These are phyloP conservation scores for Auricularia sp. DNA, from an alignment of 768 basidiomycete genomes.

Conservation along the genomic window DNA sequence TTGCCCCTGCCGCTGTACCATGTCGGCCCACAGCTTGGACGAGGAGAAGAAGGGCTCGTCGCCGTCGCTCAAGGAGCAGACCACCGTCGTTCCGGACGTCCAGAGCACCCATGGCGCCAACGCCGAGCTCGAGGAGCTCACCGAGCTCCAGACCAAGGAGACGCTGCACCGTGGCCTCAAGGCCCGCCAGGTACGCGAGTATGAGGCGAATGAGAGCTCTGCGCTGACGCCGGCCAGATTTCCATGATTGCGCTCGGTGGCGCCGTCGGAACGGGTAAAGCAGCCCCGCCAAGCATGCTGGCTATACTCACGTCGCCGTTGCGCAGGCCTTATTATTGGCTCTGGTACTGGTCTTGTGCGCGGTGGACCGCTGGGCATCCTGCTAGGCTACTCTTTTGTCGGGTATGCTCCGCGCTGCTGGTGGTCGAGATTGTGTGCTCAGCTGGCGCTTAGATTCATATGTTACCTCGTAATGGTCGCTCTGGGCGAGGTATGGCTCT, in stretches of 20 bases:
- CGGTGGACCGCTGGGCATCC: conserved; percentile 23
- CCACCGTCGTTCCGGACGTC: neutral
- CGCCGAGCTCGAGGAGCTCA: neutral
- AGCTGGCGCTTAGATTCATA: neutral
- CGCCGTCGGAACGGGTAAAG: neutral
- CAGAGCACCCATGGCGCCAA: neutral
- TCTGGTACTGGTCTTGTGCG: conserved; percentile 48
- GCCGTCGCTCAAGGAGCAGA: neutral
- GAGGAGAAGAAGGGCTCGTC: neutral
- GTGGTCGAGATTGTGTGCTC: neutral
- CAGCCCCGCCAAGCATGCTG: neutral
- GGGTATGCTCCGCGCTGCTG: conserved; percentile 22
- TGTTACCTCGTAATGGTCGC: conserved; percentile 42
- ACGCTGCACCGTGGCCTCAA: conserved; percentile 41
- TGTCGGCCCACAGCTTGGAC: neutral
- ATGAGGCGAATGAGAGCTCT: neutral
- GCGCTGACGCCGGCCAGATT: conserved; percentile 15
- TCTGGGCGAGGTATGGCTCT: conserved; percentile 26
- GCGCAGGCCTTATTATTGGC: conserved; percentile 7
- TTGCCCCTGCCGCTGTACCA: neutral
- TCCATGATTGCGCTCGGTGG: conserved; percentile 39
- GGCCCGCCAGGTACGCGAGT: conserved; percentile 28
- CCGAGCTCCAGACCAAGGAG: conserved; percentile 7
- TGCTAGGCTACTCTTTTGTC: conserved; percentile 35
- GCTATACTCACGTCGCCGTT: neutral